A percentile compares a stretch with the other conserved stretches of the same genome.
These are phyloP conservation scores for Ceriops decandra DNA, from an alignment of 345 rosid genomes.

Conservation along the genomic window DNA sequence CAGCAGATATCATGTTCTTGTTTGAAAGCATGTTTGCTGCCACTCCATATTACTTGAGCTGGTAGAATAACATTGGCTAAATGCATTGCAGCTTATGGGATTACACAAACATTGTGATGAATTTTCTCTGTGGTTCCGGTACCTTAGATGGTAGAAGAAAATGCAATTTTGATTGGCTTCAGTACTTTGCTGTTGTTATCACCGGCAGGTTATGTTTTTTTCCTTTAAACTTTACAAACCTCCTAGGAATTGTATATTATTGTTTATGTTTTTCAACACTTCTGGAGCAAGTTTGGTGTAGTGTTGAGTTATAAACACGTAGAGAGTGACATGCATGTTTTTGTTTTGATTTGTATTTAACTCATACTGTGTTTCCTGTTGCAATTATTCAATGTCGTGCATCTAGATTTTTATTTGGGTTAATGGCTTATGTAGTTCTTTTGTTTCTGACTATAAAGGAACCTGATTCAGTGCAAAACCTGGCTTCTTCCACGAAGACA, in stretches of 20 bases:
- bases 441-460: slow-evolving; percentile 15
- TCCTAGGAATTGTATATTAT: not conserved
- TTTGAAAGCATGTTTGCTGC: not conserved
- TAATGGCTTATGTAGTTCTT: not conserved
- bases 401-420: not conserved
- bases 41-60: not conserved
- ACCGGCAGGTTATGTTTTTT: slow-evolving; percentile 72
- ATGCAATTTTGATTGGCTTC: slow-evolving; percentile 84
- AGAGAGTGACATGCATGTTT: no score
- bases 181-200: slow-evolving; percentile 83
- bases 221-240: slow-evolving; percentile 1
- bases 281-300: not conserved
- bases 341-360: not conserved
- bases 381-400: not conserved
- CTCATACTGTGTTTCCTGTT: not conserved
- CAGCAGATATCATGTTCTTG: not conserved
- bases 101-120: slow-evolving; percentile 95
- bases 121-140: slow-evolving; percentile 67
- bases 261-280: not conserved
- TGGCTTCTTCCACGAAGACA: slow-evolving; percentile 88
- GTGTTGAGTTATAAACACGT: no score
- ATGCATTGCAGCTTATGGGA: slow-evolving; percentile 89
- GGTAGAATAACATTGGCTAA: slow-evolving; percentile 2
- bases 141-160: slow-evolving; percentile 33
- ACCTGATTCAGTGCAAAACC: slow-evolving; percentile 72